phyloP scores from a whole-genome alignment of 805 yeast species.

The Hemisphaericaspora nanyangensis region DNA sequence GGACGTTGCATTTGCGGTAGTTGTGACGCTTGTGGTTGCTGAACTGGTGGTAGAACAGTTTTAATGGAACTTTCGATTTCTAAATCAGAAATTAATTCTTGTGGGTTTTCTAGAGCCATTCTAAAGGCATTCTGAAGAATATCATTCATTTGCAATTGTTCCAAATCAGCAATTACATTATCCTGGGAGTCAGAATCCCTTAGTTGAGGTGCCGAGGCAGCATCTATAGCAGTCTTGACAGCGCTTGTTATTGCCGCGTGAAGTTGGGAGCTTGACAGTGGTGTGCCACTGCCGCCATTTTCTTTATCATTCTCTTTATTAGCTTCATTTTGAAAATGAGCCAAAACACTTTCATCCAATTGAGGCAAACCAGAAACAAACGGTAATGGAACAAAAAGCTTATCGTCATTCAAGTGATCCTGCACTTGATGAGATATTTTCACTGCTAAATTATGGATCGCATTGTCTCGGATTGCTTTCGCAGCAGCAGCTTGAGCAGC shows the following conservation, averaged over 20 bases:
- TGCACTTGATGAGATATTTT: slow-evolving; percentile 30
- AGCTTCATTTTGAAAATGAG: slow-evolving; percentile 34
- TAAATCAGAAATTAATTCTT: slow-evolving; percentile 36
- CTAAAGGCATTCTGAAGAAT: slow-evolving; percentile 74
- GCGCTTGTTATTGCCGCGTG: slow-evolving; percentile 54
- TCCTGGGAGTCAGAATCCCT: slow-evolving; percentile 1
- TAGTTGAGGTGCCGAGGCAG: neutral
- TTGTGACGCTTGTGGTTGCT: neutral
- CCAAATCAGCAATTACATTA: slow-evolving; percentile 44
- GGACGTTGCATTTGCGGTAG: neutral
- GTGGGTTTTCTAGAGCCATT: slow-evolving; percentile 69
- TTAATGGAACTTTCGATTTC: slow-evolving; percentile 22
- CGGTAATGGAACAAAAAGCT: slow-evolving; percentile 6
- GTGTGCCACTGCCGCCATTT: neutral
- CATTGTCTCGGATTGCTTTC: slow-evolving; percentile 17
- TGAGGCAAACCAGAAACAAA: slow-evolving; percentile 22
- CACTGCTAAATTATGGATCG: slow-evolving; percentile 25
- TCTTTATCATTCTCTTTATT: slow-evolving; percentile 16
- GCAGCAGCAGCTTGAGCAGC: neutral
- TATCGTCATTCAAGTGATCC: slow-evolving; percentile 18
- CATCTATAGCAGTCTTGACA: slow-evolving; percentile 44
- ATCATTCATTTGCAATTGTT: slow-evolving; percentile 56
- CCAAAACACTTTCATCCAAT: slow-evolving; percentile 32
- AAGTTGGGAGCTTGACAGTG: slow-evolving; percentile 13
- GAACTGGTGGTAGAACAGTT: neutral